Conservation (phyloP, 441 rosid genomes). For the Raphanus hybrid region DNA sequence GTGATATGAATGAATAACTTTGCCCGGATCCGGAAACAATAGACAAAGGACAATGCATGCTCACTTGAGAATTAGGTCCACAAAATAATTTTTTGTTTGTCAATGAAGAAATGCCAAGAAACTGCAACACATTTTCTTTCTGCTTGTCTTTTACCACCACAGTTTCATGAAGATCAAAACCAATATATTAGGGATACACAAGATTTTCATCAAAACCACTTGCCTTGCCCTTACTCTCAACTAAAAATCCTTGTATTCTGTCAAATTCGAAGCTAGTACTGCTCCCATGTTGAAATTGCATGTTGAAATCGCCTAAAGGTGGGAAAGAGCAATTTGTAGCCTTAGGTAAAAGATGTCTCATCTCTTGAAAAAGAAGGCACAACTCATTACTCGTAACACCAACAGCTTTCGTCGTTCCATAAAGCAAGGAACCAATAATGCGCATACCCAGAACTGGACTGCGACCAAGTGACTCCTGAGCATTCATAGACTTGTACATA, state of each 20-base stretch:
- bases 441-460: neutral
- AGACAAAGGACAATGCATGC: neutral
- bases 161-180: neutral
- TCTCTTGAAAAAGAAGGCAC: neutral
- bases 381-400: neutral
- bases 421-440: neutral
- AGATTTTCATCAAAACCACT: neutral
- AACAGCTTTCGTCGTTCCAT: neutral
- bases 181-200: neutral
- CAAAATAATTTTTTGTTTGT: neutral
- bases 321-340: neutral
- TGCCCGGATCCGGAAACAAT: no score
- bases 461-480: neutral
- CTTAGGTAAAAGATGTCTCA: neutral
- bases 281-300: neutral
- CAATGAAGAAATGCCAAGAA: neutral
- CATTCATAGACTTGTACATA: neutral
- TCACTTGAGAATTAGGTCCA: neutral
- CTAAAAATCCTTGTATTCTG: neutral
- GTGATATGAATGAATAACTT: neutral
- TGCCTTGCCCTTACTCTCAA: neutral
- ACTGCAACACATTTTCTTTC: neutral
- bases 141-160: neutral
- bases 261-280: neutral
- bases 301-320: neutral